Base-by-base conservation (phyloP, 257 asterid genomes). In the Solanum raphanifolium region DNA sequence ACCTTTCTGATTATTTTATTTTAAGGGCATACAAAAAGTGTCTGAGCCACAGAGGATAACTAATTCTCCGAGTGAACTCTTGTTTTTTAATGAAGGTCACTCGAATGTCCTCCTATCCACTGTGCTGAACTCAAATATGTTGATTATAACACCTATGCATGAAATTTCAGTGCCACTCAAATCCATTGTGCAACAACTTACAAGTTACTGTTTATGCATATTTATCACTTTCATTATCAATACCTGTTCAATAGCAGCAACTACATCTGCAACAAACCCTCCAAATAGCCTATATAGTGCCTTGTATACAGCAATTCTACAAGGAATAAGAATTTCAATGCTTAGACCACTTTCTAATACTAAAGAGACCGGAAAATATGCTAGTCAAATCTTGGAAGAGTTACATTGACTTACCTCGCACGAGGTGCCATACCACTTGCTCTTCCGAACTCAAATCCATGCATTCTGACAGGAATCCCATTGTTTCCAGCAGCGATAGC, bases 341-440 rank as follows among this genome's bases (percentile, higher is more conserved):
- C 76, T 82, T 85, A 62, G 86, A 69, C 34, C 76, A 82, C 21
- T 48, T 48, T 29, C 5, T 5, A 85, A 73, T 58, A 38, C 34
- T 73, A 86, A 73, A 73, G 84, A 86, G 32, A 52, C 29, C 16
- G 16, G 74, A 25, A 73, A 86, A 21, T 34, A 73, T 73, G 88
- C 84, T 74, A 23, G 36, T 73, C 55, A 85, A 76, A 34, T 87
- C 69, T 87, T 76, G 23, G 81, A 69, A 31, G 41, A 18, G 32
- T 5, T 29, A 20, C 58, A 6, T 23, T 58, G 87, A 7, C 89
- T 88, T 87, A 94, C 99, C 99, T 95, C 41, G 99, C 99, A 83
- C 99, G 99, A 43, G 99, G 99, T 87, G 99, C 99, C 99, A 97
- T 97, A 88, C 99, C 99, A 93, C 99, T 97, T 68, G 99, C 99